Evolutionary conservation across 352 stramenopile genomes (phyloP).

Genomic region (Thalassiosira delicatula): DNA sequence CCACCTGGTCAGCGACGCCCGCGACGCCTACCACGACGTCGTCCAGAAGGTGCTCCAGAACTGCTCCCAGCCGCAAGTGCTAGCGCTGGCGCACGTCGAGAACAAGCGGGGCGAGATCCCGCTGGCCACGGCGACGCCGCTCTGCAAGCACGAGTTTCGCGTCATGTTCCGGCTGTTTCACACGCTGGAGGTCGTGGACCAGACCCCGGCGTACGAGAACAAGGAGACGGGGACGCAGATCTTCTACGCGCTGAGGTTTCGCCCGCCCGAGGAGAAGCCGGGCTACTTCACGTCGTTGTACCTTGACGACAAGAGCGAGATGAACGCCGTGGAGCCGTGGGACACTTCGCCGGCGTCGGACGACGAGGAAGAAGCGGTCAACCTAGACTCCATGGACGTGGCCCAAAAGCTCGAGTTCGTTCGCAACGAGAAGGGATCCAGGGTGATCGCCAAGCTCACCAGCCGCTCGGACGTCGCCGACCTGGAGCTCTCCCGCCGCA

Average conservation of each 20-base stretch:
- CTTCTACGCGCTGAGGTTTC: slow-evolving; percentile 83
- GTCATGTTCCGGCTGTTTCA: slow-evolving; percentile 85
- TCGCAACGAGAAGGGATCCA: slow-evolving; percentile 78
- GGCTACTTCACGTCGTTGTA: slow-evolving; percentile 79
- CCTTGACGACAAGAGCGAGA: slow-evolving; percentile 74
- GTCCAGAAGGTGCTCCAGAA: slow-evolving; percentile 81
- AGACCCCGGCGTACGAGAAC: slow-evolving; percentile 80
- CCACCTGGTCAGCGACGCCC: slow-evolving; percentile 79
- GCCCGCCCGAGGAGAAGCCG: slow-evolving; percentile 65
- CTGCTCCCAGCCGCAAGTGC: slow-evolving; percentile 82
- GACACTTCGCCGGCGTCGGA: slow-evolving; percentile 63
- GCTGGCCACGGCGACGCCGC: slow-evolving; percentile 77
- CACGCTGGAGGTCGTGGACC: slow-evolving; percentile 83
- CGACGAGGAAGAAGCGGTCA: slow-evolving; percentile 26
- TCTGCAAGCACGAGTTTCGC: slow-evolving; percentile 85
- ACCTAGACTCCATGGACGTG: slow-evolving; percentile 38
- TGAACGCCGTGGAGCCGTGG: slow-evolving; percentile 79
- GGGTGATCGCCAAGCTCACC: slow-evolving; percentile 85
- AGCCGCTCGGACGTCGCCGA: slow-evolving; percentile 82
- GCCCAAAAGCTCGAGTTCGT: slow-evolving; percentile 58
- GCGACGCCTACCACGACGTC: slow-evolving; percentile 83
- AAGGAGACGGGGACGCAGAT: slow-evolving; percentile 82
- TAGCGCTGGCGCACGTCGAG: slow-evolving; percentile 82
- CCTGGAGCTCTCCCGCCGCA: slow-evolving; percentile 79
- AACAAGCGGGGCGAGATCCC: slow-evolving; percentile 80